Conservation (phyloP, 2,329 filamentous ascomycete species). For the Pseudogymnoascus sp. region DNA sequence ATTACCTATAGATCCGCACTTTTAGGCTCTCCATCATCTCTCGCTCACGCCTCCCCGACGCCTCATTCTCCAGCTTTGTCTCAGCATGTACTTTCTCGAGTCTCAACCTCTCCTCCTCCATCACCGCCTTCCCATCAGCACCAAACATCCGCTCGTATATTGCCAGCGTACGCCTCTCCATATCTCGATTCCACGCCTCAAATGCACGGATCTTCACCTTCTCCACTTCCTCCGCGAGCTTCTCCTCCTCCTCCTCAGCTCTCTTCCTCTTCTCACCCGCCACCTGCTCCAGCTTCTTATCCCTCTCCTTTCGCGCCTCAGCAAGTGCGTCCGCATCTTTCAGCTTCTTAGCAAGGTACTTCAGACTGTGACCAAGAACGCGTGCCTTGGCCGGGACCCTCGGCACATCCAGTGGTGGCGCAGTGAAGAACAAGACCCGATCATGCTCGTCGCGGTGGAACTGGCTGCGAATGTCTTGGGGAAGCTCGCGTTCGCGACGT, state of each 20-base stretch:
- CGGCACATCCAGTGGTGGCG: constrained; percentile 50
- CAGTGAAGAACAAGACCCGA: constrained; percentile 61
- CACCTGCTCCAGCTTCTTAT: constrained; percentile 28
- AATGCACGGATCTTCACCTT: constrained; percentile 27
- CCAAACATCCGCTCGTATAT: constrained; percentile 25
- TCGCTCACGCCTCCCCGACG: neutral
- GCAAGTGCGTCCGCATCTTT: constrained; percentile 13
- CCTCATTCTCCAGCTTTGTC: neutral
- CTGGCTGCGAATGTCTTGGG: constrained; percentile 55
- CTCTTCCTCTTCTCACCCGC: constrained; percentile 31
- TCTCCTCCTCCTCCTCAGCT: constrained; percentile 24
- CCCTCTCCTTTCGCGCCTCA: constrained; percentile 20
- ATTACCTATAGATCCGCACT: neutral
- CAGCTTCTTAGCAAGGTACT: constrained; percentile 42
- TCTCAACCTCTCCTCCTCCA: constrained; percentile 16
- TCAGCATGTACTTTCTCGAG: neutral
- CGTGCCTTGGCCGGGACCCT: constrained; percentile 21
- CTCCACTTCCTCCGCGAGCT: constrained; percentile 22
- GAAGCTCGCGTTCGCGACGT: constrained; percentile 57
- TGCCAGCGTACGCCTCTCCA: constrained; percentile 24
- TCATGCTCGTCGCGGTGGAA: constrained; percentile 62
- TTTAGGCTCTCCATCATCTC: neutral
- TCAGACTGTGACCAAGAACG: constrained; percentile 41
- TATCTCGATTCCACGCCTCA: constrained; percentile 17
- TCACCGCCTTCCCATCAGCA: constrained; percentile 23